Base-by-base conservation (phyloP, 2,329 filamentous ascomycete species). In the Monosporascus sp. region DNA sequence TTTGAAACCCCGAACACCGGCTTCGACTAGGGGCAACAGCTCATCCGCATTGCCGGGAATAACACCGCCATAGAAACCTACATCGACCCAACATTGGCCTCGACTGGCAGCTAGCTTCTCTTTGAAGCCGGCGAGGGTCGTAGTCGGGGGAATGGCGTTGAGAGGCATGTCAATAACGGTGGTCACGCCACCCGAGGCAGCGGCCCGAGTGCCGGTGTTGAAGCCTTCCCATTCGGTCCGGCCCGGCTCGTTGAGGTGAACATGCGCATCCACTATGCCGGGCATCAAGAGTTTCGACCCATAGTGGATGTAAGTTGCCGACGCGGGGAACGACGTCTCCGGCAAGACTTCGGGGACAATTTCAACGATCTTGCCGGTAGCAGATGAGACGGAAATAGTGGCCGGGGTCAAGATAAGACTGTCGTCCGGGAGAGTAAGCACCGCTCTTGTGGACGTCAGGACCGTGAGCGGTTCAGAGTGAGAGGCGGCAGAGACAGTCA, bases 151-250 rank as follows among this genome's bases (percentile, higher is more conserved):
- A 51, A 99, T 96, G 48, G 93, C 91, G 73, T 99, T 99, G 57
- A 97, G 73, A 36, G 94, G 94, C 94, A 99, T 99, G 72, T 97
- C 94, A 65, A 99, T 78, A 9, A 99, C 91, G 0, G 94, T 97
- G 5, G 94, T 99, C 26, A 97, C 94, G 64, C 94, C 94, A 41
- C 94, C 94, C 63, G 93, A 95, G 11, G 94, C 94, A 4, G 94
- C 94, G 36, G 94, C 94, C 63, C 90, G 83, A 24, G 94, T 97
- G 48, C 94, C 94, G 1, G 92, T 97, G 77, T 87, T 89, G 77
- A 99, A 99, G 11, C 94, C 94, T 69, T 99, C 94, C 94, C 94
- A 97, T 81, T 97, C 93, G 50, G 93, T 97, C 53, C 94, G 84
- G 43, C 94, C 94, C 0, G 94, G 94, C 74, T 99, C 94, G 67